phyloP scores from a whole-genome alignment of 345 rosid species.

The Eucalyptus tenuipes region DNA sequence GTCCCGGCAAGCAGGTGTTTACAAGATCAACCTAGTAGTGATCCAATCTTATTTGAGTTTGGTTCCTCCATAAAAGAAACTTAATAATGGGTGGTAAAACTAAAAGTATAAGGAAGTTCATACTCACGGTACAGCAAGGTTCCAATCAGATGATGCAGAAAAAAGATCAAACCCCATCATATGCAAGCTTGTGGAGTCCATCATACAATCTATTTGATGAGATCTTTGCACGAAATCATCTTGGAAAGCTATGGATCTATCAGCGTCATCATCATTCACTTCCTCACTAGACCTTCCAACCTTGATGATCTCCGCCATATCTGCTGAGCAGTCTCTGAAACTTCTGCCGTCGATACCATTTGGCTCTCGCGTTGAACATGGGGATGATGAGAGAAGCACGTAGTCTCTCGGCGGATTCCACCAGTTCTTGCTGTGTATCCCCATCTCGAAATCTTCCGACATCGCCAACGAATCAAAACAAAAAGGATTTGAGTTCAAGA shows the following conservation, averaged over 20 bases:
- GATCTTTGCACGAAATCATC: neutral
- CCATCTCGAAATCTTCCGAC: neutral
- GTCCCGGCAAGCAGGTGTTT: neutral
- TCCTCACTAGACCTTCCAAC: neutral
- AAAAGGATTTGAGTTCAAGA: neutral
- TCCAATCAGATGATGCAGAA: neutral
- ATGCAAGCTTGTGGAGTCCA: neutral
- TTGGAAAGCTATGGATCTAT: neutral
- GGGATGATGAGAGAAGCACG: neutral
- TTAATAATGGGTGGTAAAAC: neutral
- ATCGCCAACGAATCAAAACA: neutral
- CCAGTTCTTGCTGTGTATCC: neutral
- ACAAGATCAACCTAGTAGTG: neutral
- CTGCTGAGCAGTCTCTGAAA: neutral
- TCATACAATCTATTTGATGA: neutral
- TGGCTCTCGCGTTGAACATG: neutral
- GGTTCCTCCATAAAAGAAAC: neutral
- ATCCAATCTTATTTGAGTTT: neutral
- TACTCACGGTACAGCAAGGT: neutral
- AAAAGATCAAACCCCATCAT: neutral
- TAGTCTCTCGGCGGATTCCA: neutral
- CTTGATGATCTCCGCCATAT: neutral
- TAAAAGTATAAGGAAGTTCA: neutral
- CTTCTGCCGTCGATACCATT: neutral
- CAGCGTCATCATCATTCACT: neutral